Conservation (phyloP, 768 basidiomycete species). For the Russula virescens region DNA sequence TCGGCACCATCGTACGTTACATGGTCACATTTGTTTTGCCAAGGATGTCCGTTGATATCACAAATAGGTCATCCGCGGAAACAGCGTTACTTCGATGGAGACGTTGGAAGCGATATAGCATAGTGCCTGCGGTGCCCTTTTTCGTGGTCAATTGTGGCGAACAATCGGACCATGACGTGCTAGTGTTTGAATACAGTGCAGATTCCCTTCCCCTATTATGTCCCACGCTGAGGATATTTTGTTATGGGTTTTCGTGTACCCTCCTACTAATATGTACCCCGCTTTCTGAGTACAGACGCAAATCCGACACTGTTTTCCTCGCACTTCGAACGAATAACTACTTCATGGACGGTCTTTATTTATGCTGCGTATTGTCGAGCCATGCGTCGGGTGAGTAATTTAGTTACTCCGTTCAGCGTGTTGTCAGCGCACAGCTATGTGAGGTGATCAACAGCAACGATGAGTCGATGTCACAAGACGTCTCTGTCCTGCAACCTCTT, state of each 20-base stretch:
- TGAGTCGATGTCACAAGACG: too few species aligned
- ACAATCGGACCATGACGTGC: not conserved
- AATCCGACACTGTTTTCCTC: not conserved
- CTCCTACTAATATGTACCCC: not conserved
- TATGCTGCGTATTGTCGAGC: not conserved
- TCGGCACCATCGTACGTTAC: constrained; percentile 82
- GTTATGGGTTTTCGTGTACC: not conserved
- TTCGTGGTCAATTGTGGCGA: not conserved
- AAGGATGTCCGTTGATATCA: constrained; percentile 5
- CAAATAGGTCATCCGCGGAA: constrained; percentile 86
- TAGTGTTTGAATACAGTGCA: not conserved
- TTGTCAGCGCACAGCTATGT: not conserved
- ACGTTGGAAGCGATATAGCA: constrained; percentile 55
- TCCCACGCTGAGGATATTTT: not conserved
- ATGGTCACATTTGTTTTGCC: not conserved
- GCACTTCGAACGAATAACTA: not conserved
- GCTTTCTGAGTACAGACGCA: too few species aligned
- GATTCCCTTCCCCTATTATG: not conserved
- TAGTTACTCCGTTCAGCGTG: not conserved
- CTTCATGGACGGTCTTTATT: not conserved
- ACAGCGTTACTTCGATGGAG: constrained; percentile 96
- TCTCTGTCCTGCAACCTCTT: not conserved
- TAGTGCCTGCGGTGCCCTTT: not conserved
- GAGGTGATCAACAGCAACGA: too few species aligned
- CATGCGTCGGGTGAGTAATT: not conserved